Conservation (phyloP, 495 filamentous ascomycete species). For the Talaromyces thailandensis region DNA sequence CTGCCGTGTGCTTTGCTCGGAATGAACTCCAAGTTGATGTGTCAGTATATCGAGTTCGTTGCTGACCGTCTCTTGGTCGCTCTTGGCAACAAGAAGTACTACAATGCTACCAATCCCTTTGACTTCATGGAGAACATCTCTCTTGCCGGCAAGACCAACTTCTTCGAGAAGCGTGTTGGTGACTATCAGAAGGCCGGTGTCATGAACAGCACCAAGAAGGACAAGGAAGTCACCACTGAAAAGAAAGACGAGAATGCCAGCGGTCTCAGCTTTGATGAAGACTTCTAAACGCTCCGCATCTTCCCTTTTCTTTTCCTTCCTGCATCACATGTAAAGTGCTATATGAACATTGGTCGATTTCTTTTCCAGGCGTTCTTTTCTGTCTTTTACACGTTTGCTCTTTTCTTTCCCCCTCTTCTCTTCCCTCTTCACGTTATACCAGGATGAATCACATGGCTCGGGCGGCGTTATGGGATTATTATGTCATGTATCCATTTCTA, state of each 20-base stretch:
- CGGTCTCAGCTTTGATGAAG: conserved; percentile 91
- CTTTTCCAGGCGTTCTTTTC: neutral
- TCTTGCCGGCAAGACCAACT: conserved; percentile 97
- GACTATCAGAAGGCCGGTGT: conserved; percentile 99
- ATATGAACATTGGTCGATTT: neutral
- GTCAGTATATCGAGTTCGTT: conserved; percentile 99
- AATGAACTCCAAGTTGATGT: conserved; percentile 97
- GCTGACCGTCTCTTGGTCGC: conserved; percentile 89
- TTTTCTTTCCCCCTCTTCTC: neutral
- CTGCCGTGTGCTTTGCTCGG: conserved; percentile 86
- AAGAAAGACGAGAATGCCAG: conserved; percentile 54
- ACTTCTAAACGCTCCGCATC: conserved; percentile 60
- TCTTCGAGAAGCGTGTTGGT: conserved; percentile 99
- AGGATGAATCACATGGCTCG: conserved; percentile 1
- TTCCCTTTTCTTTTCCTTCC: conserved; percentile 12
- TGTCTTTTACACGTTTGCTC: conserved; percentile 7
- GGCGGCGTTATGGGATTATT: conserved; percentile 7
- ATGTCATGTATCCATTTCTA: conserved; percentile 9
- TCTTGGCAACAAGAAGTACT: conserved; percentile 88
- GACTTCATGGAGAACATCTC: conserved; percentile 99
- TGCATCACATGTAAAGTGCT: conserved; percentile 7
- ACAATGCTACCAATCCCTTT: conserved; percentile 89
- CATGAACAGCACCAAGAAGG: conserved; percentile 89
- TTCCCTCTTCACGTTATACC: conserved; percentile 7
- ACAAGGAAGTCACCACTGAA: conserved; percentile 43